These are phyloP conservation scores for Saccharomycopsis schoenii DNA, from an alignment of 805 yeast species.

Conservation along the genomic window DNA sequence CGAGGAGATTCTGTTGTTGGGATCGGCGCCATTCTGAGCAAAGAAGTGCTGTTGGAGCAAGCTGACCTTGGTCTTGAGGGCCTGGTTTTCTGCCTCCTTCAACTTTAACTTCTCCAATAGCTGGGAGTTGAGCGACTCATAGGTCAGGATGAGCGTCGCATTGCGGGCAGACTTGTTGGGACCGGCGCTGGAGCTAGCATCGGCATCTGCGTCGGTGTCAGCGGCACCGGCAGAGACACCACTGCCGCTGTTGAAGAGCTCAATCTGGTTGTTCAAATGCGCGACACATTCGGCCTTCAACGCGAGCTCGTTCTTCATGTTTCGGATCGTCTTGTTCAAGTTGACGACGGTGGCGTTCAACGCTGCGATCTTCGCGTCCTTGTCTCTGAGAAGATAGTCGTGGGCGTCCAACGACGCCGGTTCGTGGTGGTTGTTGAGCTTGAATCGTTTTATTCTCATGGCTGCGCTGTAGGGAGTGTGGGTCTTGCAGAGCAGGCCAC, in stretches of 20 bases:
- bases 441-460: neutral
- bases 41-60: neutral
- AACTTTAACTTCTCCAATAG: conserved; percentile 17
- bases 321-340: neutral
- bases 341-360: neutral
- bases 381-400: neutral
- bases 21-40: neutral
- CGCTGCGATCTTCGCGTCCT: neutral
- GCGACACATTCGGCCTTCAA: neutral
- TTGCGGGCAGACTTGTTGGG: neutral
- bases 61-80: conserved; percentile 1
- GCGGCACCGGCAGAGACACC: neutral
- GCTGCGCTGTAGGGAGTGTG: too few relatives aligned
- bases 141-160: conserved; percentile 3
- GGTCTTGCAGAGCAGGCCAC: too few relatives aligned
- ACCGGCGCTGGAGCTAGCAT: neutral
- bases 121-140: conserved; percentile 14
- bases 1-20: neutral
- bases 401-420: neutral
- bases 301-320: neutral
- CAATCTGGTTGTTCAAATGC: neutral
- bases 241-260: neutral
- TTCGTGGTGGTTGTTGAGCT: neutral
- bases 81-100: conserved; percentile 15
- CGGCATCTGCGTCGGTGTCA: neutral